Base-by-base conservation (phyloP, 345 rosid species). In the Melaleuca quinquenervia region DNA sequence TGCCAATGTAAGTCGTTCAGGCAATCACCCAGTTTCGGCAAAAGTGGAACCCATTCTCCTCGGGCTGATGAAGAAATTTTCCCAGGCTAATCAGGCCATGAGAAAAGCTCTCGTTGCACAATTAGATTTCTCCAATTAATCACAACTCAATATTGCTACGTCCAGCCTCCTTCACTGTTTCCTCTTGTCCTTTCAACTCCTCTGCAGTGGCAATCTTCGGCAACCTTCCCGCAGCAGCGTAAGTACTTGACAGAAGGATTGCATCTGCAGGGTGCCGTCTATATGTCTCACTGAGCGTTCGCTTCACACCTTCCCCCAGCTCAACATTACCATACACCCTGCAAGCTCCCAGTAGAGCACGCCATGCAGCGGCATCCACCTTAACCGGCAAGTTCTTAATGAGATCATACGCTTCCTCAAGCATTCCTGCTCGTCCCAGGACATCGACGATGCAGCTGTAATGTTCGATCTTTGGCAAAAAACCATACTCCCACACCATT, bases 381-480 rank as follows among this genome's bases (percentile, higher is more conserved):
- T 87, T 90, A 50, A 92, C 87, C 0, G 93, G 94, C 90, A 94
- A 88, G 24, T 89, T 91, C 29, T 85, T 84, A 11, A 95, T 93
- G 21, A 94, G 84, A 51, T 91, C 88, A 86, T 90, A 83, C 11
- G 96, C 93, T 89, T 94, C 96, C 87, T 91, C 88, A 82, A 95
- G 92, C 88, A 93, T 82, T 58, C 95, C 98, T 27, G 92, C 93
- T 82, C 95, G 91, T 53, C 95, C 95, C 49, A 94, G 88, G 80
- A 95, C 91, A 87, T 94, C 98, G 58, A 94, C 88, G 53, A 95
- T 82, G 87, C 98, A 92, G 27, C 96, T 91, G 60, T 94, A 94
- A 87, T 95, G 95, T 89, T 94, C 96, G 51, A 92, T 87, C 87
- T 88, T 87, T 0, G 98, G 95, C 8, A 80, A 87, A 74, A 89